These are phyloP conservation scores for Penicillium sp. DNA, from an alignment of 2,329 filamentous ascomycete genomes.

Conservation along the genomic window DNA sequence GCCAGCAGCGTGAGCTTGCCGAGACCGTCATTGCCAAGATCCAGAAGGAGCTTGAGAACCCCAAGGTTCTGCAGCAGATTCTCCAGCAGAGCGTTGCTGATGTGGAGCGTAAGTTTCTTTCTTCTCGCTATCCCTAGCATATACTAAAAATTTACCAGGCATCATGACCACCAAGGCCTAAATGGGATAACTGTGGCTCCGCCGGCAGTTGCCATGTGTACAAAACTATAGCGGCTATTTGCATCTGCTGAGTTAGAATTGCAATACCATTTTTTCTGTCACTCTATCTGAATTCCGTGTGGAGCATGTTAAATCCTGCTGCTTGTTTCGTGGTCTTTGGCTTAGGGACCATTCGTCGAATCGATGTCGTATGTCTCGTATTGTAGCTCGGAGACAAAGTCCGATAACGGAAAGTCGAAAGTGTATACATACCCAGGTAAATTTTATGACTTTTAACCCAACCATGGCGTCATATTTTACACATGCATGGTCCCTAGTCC, in stretches of 20 bases:
- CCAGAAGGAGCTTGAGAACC: slow-evolving; percentile 97
- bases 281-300: neutral
- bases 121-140: neutral
- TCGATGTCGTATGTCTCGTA: neutral
- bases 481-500: neutral
- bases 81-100: slow-evolving; percentile 94
- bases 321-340: neutral
- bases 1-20: slow-evolving; percentile 95
- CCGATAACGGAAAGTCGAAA: neutral
- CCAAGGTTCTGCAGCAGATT: slow-evolving; percentile 95
- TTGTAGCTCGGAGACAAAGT: neutral
- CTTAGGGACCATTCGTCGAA: neutral
- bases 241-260: slow-evolving; percentile 39
- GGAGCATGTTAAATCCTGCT: neutral
- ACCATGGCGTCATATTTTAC: neutral
- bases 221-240: slow-evolving; percentile 40
- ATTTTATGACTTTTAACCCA: too few relatives aligned
- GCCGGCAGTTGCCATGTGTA: slow-evolving; percentile 39
- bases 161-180: slow-evolving; percentile 43
- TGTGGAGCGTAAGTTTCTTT: slow-evolving; percentile 77
- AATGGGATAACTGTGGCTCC: slow-evolving; percentile 34
- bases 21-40: slow-evolving; percentile 95
- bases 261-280: slow-evolving; percentile 35
- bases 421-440: neutral
- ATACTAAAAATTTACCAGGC: slow-evolving; percentile 29